Evolutionary conservation across 2,329 filamentous ascomycete species (phyloP).

Genomic region (Penicillium sclerotigenum): DNA sequence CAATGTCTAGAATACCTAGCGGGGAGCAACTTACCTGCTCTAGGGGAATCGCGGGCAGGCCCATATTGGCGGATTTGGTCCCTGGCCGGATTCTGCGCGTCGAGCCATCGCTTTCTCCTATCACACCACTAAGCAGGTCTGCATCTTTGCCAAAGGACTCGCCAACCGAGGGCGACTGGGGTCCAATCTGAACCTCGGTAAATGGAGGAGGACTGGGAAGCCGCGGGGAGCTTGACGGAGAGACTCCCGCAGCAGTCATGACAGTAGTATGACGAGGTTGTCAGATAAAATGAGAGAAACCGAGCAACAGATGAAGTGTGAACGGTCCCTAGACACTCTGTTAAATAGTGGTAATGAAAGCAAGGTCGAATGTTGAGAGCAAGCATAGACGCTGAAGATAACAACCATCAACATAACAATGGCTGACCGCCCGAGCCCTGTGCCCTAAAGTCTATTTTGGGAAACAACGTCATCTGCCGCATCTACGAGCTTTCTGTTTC

Average conservation of each 20-base stretch:
- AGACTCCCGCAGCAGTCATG: slow-evolving; percentile 47
- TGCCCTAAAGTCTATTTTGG: slow-evolving; percentile 22
- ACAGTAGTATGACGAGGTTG: slow-evolving; percentile 14
- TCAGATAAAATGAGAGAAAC: slow-evolving; percentile 14
- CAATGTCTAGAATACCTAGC: slow-evolving; percentile 1
- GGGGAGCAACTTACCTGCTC: slow-evolving; percentile 63
- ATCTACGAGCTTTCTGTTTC: slow-evolving; percentile 8
- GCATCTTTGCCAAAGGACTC: slow-evolving; percentile 59
- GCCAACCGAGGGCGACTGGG: slow-evolving; percentile 68
- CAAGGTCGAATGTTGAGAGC: slow-evolving; percentile 14
- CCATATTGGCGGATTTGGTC: slow-evolving; percentile 91
- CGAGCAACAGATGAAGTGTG: slow-evolving; percentile 15
- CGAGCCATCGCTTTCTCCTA: slow-evolving; percentile 66
- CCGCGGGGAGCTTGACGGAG: slow-evolving; percentile 74
- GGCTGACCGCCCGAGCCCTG: slow-evolving; percentile 33
- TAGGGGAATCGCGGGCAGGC: slow-evolving; percentile 81
- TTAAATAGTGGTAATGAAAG: slow-evolving; percentile 6
- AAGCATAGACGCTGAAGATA: slow-evolving; percentile 15
- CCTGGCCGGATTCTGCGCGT: slow-evolving; percentile 85
- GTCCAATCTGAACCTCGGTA: slow-evolving; percentile 87
- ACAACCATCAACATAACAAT: slow-evolving; percentile 21
- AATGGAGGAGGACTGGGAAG: slow-evolving; percentile 92
- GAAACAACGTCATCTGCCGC: slow-evolving; percentile 25
- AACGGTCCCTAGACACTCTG: slow-evolving; percentile 15
- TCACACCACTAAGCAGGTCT: slow-evolving; percentile 51